Base-by-base conservation (phyloP, 2,329 filamentous ascomycete species). In the Fusarium tjaetaba region DNA sequence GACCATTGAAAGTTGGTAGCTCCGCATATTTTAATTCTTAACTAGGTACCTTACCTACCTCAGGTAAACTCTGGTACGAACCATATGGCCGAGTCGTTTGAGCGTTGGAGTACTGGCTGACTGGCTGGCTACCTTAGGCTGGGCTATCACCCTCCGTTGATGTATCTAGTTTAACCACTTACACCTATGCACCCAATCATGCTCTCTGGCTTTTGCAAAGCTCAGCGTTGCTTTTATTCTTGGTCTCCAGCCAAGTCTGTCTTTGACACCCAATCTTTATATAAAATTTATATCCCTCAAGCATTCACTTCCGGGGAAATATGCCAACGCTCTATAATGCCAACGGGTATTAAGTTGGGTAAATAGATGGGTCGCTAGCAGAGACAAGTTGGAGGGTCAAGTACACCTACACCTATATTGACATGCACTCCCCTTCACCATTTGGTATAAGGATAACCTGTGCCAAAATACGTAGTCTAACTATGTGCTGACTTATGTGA, bases 141-240 rank as follows among this genome's bases (percentile, higher is more conserved):
- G 46, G 28, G 48, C 30, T 51, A 24, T 20, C 48, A n/a, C 28
- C 46, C 28, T 32, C 28, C 46, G 7, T n/a, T n/a, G 7, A 32
- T 16, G 28, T n/a, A 32, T 15, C 65, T 53, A 52, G 26, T 68
- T 55, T 55, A 59, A 48, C 26, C 48, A 68, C 55, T 68, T 68
- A 68, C 36, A 68, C 56, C n/a, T 42, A 28, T 28, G 36, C 26
- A 39, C 59, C 66, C 28, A 65, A 70, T 48, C 51, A 55, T 53
- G 41, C 36, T 43, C 14, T 67, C 34, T 61, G n/a, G 46, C 43
- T 30, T 53, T 43, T 45, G 32, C 39, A 48, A 53, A 68, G 34
- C 48, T 38, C 28, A 45, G 45, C 30, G 22, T 39, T 55, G 14
- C 20, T 18, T 15, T n/a, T n/a, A 39, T 41, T 55, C 26, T 41